Evolutionary conservation across 768 basidiomycete genomes (phyloP), one percentile per base, ranked within the genome.

Genomic region (Tephrocybe sp.): DNA sequence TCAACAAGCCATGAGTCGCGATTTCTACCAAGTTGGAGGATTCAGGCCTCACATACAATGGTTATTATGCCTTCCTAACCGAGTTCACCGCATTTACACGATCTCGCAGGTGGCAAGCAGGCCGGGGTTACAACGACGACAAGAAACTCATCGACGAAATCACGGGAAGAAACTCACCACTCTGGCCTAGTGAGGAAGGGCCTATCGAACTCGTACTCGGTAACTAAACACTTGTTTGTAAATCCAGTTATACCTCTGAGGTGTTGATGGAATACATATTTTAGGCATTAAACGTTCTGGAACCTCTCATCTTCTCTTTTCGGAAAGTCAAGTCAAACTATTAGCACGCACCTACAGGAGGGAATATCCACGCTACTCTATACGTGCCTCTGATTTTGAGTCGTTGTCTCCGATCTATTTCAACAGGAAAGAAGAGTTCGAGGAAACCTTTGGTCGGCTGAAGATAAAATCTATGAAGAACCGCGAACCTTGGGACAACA

Each of bases 371-470:
- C 44, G 37, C 0, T 35, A 57, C 0, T 40, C 47, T n/a, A 54
- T 60, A 52, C 36, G 5, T 5, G 50, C 63, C 4, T 46, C 44
- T 4, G 56, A 69, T 8, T 78, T 77, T 47, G 64, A 70, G 22
- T 79, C 78, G 0, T 54, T 81, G 7, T 80, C 79, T 0, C 79
- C 79, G 0, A 76, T 80, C 27, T 59, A 65, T 35, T 81, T 81
- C 44, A 13, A 42, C 39, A 57, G 53, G 6, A 16, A 15, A 4
- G 42, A 62, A 0, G 69, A 71, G 15, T 59, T 81, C 9, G 40
- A 55, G 1, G 67, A 65, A 32, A 80, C 75, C 53, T 53, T 80
- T 2, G 53, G 60, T 9, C 58, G 56, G 2, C 64, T 78, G 45
- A 74, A 68, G 40, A 69, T 70, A 5, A 74, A 72, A 38, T 52